Base-by-base conservation (phyloP, 768 basidiomycete genomes). In the Mycena metata region DNA sequence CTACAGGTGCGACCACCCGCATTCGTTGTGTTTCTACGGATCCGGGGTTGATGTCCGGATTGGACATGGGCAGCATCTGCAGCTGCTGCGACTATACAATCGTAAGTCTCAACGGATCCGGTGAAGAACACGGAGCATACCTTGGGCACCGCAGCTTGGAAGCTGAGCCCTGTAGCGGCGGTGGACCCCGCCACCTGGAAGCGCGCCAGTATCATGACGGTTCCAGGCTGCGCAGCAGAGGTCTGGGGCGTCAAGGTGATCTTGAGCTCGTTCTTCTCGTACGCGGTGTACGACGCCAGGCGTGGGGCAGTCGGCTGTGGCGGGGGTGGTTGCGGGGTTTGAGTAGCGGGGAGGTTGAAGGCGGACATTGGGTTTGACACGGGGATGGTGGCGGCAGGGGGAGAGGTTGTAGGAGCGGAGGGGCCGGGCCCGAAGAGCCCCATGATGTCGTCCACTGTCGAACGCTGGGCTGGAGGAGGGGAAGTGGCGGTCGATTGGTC, bases 31-130 rank as follows among this genome's bases (percentile, higher is more conserved):
- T 97, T 79, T 99, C 97, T 17, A 89, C 87, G 11, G 89, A 82
- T 1, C 96, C 95, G 0, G 94, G 91, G 39, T 80, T 82, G 47
- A 99, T 85, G 59, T 88, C 91, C 13, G 91, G 84, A 78, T 91
- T 96, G 7, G 96, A 96, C 93, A 99, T 98, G 8, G 97, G 95
- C 64, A 96, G 85, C 97, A 99, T 99, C 78, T 98, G 96, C 63
- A 99, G 79, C 77, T 98, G 96, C 80, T 98, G 96, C 0, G 96
- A 94, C 95, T 99, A 75, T 3, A 64, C 51, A 64, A 36, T 43
- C 52, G 15, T 59, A 17, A 72, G 33, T 62, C 12, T 30, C 19
- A 66, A 19, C 21, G 43, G 50, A 36, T 13, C 35, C 30, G 10
- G 63, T 26, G 33, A 39, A 13, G 9, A n/a, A 11, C 21, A 60